Conservation (phyloP, 2,329 filamentous ascomycete genomes). For the Dactylellina leptospora region DNA sequence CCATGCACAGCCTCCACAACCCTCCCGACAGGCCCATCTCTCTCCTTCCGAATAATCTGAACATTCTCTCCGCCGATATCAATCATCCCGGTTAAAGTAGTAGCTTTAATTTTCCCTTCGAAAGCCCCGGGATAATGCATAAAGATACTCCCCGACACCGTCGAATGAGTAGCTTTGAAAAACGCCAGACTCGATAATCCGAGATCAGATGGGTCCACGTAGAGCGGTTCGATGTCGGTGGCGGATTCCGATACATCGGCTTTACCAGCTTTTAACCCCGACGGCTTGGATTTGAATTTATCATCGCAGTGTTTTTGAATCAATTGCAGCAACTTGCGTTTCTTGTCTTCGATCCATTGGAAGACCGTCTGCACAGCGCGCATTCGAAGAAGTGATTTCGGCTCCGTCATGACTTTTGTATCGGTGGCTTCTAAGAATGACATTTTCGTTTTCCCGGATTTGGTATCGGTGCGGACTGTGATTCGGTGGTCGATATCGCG, state of each 20-base stretch:
- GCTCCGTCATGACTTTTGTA: conserved; percentile 48
- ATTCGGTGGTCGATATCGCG: conserved; percentile 21
- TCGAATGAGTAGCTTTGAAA: conserved; percentile 36
- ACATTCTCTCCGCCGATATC: conserved; percentile 33
- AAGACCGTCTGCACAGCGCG: conserved; percentile 38
- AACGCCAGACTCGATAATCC: conserved; percentile 33
- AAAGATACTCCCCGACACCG: conserved; percentile 31
- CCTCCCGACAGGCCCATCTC: conserved; percentile 35
- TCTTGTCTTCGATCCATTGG: conserved; percentile 41
- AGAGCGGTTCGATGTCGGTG: conserved; percentile 17
- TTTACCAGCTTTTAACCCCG: conserved; percentile 11
- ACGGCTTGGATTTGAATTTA: background rate
- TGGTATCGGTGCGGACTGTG: conserved; percentile 38
- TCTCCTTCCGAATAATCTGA: conserved; percentile 21
- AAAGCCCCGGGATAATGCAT: conserved; percentile 42
- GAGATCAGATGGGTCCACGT: conserved; percentile 23
- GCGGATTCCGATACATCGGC: conserved; percentile 16
- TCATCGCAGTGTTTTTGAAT: conserved; percentile 45
- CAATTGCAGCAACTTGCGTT: conserved; percentile 21
- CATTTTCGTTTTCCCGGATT: conserved; percentile 35
- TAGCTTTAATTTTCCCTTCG: conserved; percentile 29
- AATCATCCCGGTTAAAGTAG: conserved; percentile 30
- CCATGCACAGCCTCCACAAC: conserved; percentile 48
- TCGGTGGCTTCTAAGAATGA: conserved; percentile 44
- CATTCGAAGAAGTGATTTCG: conserved; percentile 31